Evolutionary conservation across 352 stramenopile genomes (phyloP), one percentile per base, ranked within the genome.

Genomic region (Sclerospora graminicola): DNA sequence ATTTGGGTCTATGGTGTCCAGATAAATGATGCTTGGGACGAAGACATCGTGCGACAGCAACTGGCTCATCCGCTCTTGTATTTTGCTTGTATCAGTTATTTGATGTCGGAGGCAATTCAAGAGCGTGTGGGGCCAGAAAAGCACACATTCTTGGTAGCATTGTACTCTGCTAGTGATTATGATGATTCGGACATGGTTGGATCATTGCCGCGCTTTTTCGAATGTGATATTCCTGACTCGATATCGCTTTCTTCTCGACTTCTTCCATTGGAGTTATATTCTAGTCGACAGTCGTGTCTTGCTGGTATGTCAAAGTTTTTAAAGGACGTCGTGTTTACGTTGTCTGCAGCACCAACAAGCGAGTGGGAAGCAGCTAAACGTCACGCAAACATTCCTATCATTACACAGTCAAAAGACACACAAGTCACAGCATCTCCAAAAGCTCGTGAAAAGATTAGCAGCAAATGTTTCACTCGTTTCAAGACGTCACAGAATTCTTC

Each of bases 1-100:
- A 15, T 89, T 34, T 89, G 78, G 78, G 60, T 86, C 3, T 84
- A 82, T 28, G 78, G 78, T 20, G 51, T 87, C 2, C 48, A 66
- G 8, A 53, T 89, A 4, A 59, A 69, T 39, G 73, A 83, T 16
- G 63, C 63, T 9, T 80, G 69, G 64, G 43, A 76, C 20, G 51
- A 64, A 14, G 45, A 58, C 2, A 51, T 26, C 5, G 55, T 57
- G 1, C 51, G 51, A 16, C 45, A 55, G 5, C 64, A 72, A 41
- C 41, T 85, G 1, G 44, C 49, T 10, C 59, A 86, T 51, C 65
- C 74, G 33, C 78, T 67, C 37, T 38, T 89, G 32, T 71, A 83
- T 35, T 69, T 78, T 38, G 45, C 63, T 10, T 87, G 74, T 16
- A 47, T 86, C 35, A 41, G 60, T 1, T 89, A 74, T 38, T 27